A percentile compares a stretch with the other conserved stretches of the same genome.
These are phyloP conservation scores for Vanilla planifolia DNA, from an alignment of 106 monocot species.

Conservation along the genomic window DNA sequence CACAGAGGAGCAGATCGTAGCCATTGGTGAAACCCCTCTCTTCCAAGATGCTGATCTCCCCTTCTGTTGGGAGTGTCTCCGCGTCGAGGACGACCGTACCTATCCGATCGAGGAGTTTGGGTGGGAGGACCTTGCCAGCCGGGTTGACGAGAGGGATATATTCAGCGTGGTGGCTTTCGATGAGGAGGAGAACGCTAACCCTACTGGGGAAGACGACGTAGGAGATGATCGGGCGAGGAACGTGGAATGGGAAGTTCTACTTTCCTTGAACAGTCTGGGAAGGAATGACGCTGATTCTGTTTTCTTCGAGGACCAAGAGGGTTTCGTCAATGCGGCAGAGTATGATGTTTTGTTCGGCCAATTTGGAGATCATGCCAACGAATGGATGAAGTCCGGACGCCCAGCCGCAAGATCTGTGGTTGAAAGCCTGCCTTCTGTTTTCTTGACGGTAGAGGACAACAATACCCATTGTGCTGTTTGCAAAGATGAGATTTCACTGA, in stretches of 20 bases:
- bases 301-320: conserved; percentile 48
- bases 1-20: conserved; percentile 40
- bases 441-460: conserved; percentile 33
- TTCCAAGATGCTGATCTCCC: conserved; percentile 9
- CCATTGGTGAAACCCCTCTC: conserved; percentile 7
- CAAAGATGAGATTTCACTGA: conserved; percentile 50
- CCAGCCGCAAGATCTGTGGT: conserved; percentile 66
- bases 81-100: conserved; percentile 32
- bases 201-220: neutral
- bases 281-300: conserved; percentile 18
- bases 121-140: conserved; percentile 71
- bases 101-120: conserved; percentile 52
- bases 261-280: neutral
- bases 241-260: conserved; percentile 37
- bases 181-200: neutral
- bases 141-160: conserved; percentile 20
- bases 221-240: conserved; percentile 17
- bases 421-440: conserved; percentile 48
- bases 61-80: conserved; percentile 59
- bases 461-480: conserved; percentile 61
- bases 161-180: neutral
- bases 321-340: conserved; percentile 55
- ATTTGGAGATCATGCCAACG: conserved; percentile 39
- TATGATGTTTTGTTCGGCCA: conserved; percentile 56
- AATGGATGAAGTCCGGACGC: conserved; percentile 35